These are phyloP conservation scores for Penicillium griseofulvum DNA, from an alignment of 2,329 filamentous ascomycete species.

Conservation along the genomic window DNA sequence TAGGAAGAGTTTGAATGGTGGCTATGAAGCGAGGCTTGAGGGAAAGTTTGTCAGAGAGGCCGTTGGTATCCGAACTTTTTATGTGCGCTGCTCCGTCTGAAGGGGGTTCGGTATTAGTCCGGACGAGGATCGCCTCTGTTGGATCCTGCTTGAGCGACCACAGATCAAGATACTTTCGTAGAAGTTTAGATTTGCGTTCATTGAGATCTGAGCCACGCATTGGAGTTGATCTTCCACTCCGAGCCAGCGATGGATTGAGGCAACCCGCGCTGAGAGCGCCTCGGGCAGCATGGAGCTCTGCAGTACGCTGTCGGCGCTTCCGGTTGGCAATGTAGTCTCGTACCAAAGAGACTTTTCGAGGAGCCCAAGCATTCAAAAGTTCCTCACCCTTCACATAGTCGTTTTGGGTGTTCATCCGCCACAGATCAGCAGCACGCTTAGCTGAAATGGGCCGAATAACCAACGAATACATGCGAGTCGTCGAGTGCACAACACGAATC, in stretches of 20 bases:
- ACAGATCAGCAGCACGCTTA: constrained; percentile 87
- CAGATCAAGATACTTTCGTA: constrained; percentile 43
- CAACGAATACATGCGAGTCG: constrained; percentile 80
- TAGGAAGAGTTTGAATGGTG: constrained; percentile 72
- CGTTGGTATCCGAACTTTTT: constrained; percentile 25
- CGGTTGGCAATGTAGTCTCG: constrained; percentile 76
- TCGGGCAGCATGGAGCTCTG: constrained; percentile 70
- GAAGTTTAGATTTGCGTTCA: constrained; percentile 39
- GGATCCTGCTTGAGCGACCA: constrained; percentile 44
- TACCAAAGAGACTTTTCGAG: constrained; percentile 86
- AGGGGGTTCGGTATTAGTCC: constrained; percentile 46
- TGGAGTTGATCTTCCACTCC: constrained; percentile 38
- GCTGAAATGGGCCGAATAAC: constrained; percentile 83
- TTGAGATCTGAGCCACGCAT: constrained; percentile 35
- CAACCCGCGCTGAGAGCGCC: constrained; percentile 43
- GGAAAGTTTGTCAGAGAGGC: constrained; percentile 31
- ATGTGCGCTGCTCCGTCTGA: constrained; percentile 33
- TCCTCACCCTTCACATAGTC: constrained; percentile 98
- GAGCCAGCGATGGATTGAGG: constrained; percentile 35
- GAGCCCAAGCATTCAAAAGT: constrained; percentile 76
- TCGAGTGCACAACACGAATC: constrained; percentile 80
- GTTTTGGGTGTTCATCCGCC: constrained; percentile 92
- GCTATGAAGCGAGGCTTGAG: constrained; percentile 66
- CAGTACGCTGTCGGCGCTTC: constrained; percentile 69
- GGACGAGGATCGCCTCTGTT: constrained; percentile 45